Percentiles rank a stretch among this genome's conserved stretches.
Evolutionary conservation across 257 asterid genomes (phyloP).

Genomic region (Nyctanthes arbortristis): DNA sequence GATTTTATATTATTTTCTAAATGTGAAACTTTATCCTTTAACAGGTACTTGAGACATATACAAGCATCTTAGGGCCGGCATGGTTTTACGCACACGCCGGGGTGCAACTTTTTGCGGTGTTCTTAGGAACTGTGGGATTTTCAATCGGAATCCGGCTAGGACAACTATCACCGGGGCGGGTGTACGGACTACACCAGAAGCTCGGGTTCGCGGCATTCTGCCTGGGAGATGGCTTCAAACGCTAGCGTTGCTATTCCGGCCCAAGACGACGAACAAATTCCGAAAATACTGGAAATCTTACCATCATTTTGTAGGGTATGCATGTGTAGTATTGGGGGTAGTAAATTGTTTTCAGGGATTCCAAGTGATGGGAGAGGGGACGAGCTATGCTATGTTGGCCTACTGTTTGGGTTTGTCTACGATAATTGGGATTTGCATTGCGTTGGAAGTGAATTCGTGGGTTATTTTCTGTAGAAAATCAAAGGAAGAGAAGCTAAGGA

Average conservation of each 20-base stretch:
- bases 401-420: conserved; percentile 75
- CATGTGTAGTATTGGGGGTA: conserved; percentile 72
- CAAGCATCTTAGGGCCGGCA: conserved; percentile 55
- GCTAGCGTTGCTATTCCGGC: conserved; percentile 75
- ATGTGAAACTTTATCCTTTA: too few relatives aligned
- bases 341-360: conserved; percentile 89
- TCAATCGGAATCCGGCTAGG: conserved; percentile 73
- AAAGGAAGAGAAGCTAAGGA: conserved; percentile 79
- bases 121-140: conserved; percentile 76
- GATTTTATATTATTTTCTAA: too few relatives aligned
- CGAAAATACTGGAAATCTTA: conserved; percentile 93
- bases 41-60: conserved; percentile 64
- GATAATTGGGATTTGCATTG: conserved; percentile 65
- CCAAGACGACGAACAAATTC: conserved; percentile 71
- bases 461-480: conserved; percentile 81
- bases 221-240: conserved; percentile 88
- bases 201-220: conserved; percentile 73
- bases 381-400: conserved; percentile 49
- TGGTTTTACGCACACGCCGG: conserved; percentile 93
- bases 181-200: conserved; percentile 68
- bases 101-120: conserved; percentile 58
- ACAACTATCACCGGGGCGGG: conserved; percentile 65
- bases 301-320: conserved; percentile 92
- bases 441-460: conserved; percentile 93
- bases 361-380: conserved; percentile 65